A percentile compares a stretch with the other conserved stretches of the same genome.
These are phyloP conservation scores for Colletotrichum sp. DNA, from an alignment of 2,329 filamentous ascomycete species.

Conservation along the genomic window DNA sequence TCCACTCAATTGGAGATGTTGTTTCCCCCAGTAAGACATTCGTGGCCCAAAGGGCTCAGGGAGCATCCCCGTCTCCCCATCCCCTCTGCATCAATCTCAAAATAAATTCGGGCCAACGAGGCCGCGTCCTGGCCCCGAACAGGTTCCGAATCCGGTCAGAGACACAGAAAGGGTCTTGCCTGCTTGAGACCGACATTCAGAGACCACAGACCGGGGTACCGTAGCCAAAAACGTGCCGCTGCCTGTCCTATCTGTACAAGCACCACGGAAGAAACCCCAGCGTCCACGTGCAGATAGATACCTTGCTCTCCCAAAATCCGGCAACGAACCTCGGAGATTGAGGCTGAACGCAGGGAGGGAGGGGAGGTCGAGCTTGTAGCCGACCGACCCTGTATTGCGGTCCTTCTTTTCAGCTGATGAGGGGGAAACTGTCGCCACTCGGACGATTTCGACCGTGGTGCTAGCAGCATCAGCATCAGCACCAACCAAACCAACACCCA, in stretches of 20 bases:
- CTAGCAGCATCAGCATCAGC: background rate
- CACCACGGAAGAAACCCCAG: background rate
- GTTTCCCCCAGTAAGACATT: background rate
- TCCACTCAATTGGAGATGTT: background rate
- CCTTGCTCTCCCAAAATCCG: background rate
- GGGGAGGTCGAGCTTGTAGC: no score
- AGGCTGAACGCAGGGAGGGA: background rate
- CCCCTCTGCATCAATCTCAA: background rate
- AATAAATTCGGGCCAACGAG: background rate
- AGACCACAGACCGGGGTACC: background rate
- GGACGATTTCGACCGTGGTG: conserved; percentile 3
- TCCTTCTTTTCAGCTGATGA: background rate
- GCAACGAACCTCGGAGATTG: background rate
- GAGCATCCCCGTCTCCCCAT: background rate
- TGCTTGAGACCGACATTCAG: no score
- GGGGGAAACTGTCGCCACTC: background rate
- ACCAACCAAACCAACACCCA: background rate
- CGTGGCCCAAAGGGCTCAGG: background rate
- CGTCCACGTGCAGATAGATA: background rate
- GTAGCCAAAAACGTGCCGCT: background rate
- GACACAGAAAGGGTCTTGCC: background rate
- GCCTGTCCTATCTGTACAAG: no score
- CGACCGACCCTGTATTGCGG: background rate
- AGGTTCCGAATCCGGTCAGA: background rate
- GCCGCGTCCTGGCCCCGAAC: background rate